phyloP scores from a whole-genome alignment of 306 rosid species.

The Oemleria cerasiformis region DNA sequence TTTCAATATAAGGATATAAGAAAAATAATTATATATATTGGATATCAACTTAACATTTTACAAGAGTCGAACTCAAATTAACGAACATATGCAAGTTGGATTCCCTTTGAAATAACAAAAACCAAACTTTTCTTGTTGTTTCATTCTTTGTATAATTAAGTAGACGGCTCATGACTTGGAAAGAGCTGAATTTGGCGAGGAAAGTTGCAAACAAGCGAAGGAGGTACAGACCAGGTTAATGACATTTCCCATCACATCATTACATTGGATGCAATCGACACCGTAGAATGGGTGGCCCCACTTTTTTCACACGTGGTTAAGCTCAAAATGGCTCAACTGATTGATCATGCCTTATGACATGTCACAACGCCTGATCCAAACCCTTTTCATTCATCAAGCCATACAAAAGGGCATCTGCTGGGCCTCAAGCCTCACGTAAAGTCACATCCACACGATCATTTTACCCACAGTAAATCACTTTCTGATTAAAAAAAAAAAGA shows the following conservation, averaged over 20 bases:
- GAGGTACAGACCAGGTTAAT: background rate
- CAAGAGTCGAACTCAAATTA: too few relatives aligned
- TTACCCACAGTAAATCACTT: background rate
- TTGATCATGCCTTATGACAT: constrained; percentile 5
- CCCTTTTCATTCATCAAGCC: background rate
- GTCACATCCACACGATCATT: constrained; percentile 11
- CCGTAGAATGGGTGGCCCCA: background rate
- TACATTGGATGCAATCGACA: background rate
- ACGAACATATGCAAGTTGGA: too few relatives aligned
- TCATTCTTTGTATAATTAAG: too few relatives aligned
- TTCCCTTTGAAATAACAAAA: too few relatives aligned
- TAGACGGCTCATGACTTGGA: too few relatives aligned
- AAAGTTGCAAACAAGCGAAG: too few relatives aligned
- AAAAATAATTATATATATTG: too few relatives aligned
- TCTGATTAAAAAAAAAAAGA: background rate
- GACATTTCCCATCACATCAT: background rate
- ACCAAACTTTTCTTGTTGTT: too few relatives aligned
- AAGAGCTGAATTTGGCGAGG: background rate
- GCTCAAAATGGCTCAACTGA: background rate
- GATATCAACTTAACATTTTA: too few relatives aligned
- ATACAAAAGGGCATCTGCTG: background rate
- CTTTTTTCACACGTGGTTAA: background rate
- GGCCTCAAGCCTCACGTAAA: background rate
- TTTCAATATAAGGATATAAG: too few relatives aligned
- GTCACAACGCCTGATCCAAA: constrained; percentile 7